Percentiles rank a stretch among this genome's conserved stretches.
phyloP scores from a whole-genome alignment of 2,329 filamentous ascomycete species.

The Beauveria scarabaeidicola region DNA sequence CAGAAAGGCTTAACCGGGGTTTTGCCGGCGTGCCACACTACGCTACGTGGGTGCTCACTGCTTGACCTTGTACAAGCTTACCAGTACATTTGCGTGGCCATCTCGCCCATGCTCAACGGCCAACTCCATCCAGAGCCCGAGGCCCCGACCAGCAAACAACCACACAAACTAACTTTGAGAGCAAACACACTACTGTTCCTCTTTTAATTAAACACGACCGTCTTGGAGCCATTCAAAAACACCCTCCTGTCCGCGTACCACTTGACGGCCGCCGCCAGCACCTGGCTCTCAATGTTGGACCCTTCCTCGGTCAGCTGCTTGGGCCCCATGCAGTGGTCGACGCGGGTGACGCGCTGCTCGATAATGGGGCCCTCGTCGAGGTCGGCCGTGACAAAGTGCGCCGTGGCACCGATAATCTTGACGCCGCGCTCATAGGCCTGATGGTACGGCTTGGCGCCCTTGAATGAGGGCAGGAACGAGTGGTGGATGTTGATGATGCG shows the following conservation, averaged over 20 bases:
- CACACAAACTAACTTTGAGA: too few relatives aligned
- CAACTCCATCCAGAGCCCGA: neutral
- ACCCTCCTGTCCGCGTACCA: conserved; percentile 74
- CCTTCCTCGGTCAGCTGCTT: conserved; percentile 73
- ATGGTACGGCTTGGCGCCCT: conserved; percentile 82
- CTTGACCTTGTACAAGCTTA: too few relatives aligned
- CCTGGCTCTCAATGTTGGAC: conserved; percentile 76
- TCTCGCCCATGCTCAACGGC: neutral
- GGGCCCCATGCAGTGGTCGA: conserved; percentile 67
- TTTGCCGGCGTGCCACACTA: too few relatives aligned
- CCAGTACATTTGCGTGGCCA: too few relatives aligned
- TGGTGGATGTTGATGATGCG: conserved; percentile 92
- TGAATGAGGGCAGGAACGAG: conserved; percentile 78
- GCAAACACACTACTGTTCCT: neutral
- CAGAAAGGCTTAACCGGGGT: too few relatives aligned
- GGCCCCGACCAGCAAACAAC: neutral
- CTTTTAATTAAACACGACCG: conserved; percentile 55
- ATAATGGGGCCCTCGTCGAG: conserved; percentile 83
- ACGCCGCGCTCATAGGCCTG: conserved; percentile 80
- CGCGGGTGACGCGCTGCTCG: conserved; percentile 70
- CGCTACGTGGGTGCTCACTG: too few relatives aligned
- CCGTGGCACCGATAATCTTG: conserved; percentile 81
- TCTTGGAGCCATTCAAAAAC: conserved; percentile 72
- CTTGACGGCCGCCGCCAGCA: conserved; percentile 72
- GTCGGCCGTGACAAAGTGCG: conserved; percentile 79